Conservation (phyloP, 2,329 filamentous ascomycete genomes). For the Fusarium newnesense region DNA sequence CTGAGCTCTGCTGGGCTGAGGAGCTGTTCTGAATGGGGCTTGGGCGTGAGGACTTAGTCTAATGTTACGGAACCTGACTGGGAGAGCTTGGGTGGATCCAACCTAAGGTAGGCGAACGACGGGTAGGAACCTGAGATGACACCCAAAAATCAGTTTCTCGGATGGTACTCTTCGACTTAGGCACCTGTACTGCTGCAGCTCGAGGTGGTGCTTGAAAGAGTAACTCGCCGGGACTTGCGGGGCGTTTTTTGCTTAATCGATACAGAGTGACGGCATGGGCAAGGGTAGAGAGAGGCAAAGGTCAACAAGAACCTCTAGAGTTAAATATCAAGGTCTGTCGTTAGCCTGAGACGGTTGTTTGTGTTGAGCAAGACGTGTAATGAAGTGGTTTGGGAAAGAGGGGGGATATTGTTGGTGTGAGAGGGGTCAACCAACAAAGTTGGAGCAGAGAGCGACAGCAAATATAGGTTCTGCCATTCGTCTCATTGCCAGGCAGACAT, state of each 20-base stretch:
- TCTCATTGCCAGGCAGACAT: slow-evolving; percentile 35
- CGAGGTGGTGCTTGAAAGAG: slow-evolving; percentile 17
- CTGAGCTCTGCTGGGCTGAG: slow-evolving; percentile 34
- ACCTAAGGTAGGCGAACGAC: slow-evolving; percentile 16
- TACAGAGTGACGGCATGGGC: slow-evolving; percentile 43
- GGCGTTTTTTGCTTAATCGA: slow-evolving; percentile 41
- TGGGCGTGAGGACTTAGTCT: slow-evolving; percentile 24
- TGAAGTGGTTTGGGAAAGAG: slow-evolving; percentile 19
- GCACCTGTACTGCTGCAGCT: slow-evolving; percentile 15
- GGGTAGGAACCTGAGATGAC: slow-evolving; percentile 36
- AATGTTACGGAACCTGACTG: slow-evolving; percentile 28
- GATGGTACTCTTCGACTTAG: slow-evolving; percentile 34
- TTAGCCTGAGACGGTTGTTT: slow-evolving; percentile 22
- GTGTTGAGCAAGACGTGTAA: slow-evolving; percentile 11
- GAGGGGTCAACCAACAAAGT: slow-evolving; percentile 38
- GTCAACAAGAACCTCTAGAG: slow-evolving; percentile 30
- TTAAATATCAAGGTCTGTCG: slow-evolving; percentile 19
- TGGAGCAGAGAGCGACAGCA: slow-evolving; percentile 8
- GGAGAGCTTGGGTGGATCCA: slow-evolving; percentile 16
- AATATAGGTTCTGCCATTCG: slow-evolving; percentile 18
- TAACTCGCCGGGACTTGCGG: slow-evolving; percentile 36
- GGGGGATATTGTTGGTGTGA: slow-evolving; percentile 31
- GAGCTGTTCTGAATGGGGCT: slow-evolving; percentile 34
- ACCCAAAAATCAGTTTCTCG: slow-evolving; percentile 30
- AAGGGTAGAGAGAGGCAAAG: slow-evolving; percentile 30